Evolutionary conservation across 768 basidiomycete genomes (phyloP), one percentile per base, ranked within the genome.

Genomic region (Lanmaoa pseudosensibilis): DNA sequence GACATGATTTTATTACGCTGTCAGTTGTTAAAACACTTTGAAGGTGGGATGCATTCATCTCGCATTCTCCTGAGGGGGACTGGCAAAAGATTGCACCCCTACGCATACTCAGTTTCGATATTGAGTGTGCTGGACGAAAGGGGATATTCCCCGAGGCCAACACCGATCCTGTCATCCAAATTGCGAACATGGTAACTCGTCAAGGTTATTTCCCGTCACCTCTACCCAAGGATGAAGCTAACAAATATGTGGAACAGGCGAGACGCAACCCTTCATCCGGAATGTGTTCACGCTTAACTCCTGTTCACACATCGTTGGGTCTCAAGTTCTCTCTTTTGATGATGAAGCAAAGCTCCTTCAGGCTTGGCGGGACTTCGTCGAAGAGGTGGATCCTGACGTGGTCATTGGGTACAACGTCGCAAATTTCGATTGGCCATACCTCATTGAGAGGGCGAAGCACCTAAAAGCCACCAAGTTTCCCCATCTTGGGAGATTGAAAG

Each of bases 111-210:
- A 95, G 93, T 65, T 99, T 99, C 65, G 97, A 99, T 83, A 98
- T 99, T 64, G 97, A 99, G 74, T 99, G 97, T 73, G 97, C 97
- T 0, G 97, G 97, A 21, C 78, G 97, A 25, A 98, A 98, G 66
- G 97, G 97, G 32, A 90, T 98, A 62, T 99, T 99, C 67, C 97
- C 97, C 0, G 97, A 98, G 67, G 81, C 97, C 9, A 77, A 86
- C 11, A 70, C 81, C 32, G 97, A 99, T 72, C 96, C 96, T 10
- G 93, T 99, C 53, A 98, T 98, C 64, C 97, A 98, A 67, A 98
- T 98, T 57, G 97, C 96, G 1, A 97, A 93, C 71, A 98, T 98
- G 97, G 96, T 98, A 12, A 98, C 95, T 36, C 82, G 90, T 5
- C 97, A 99, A 83, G 95, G 95, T 93, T 75, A 61, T 16, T 3